These are phyloP conservation scores for Penicillium nordicum DNA, from an alignment of 2,329 filamentous ascomycete species.

Conservation along the genomic window DNA sequence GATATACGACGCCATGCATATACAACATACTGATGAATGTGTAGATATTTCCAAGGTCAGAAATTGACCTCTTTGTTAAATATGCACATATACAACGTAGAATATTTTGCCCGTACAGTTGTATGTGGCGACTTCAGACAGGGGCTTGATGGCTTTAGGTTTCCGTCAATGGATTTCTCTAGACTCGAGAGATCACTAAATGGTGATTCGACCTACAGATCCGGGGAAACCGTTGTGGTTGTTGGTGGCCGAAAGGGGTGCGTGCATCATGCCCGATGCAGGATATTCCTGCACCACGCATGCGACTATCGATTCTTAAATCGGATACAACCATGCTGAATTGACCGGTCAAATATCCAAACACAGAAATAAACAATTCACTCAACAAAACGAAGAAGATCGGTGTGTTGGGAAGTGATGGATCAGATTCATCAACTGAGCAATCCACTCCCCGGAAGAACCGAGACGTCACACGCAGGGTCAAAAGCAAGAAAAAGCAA, in stretches of 20 bases:
- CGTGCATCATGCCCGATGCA: conserved; percentile 7
- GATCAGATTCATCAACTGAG: not conserved
- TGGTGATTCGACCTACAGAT: not conserved
- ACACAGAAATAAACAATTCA: not conserved
- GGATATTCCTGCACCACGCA: conserved; percentile 7
- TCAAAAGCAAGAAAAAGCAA: not conserved
- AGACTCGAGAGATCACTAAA: not conserved
- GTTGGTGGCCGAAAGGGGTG: not conserved
- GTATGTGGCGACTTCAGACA: not conserved
- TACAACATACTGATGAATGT: not conserved
- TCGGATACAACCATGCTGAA: not conserved
- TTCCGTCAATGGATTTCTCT: not conserved
- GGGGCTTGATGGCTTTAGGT: not conserved
- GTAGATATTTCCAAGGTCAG: not conserved
- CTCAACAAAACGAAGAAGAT: not conserved
- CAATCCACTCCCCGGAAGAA: not conserved
- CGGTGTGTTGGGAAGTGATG: not conserved
- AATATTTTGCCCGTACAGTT: not conserved
- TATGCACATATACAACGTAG: not conserved
- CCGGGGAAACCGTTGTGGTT: not conserved
- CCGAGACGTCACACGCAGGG: not conserved
- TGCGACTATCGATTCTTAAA: conserved; percentile 8
- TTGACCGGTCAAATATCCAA: too few relatives aligned
- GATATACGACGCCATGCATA: not conserved
- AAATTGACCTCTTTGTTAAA: not conserved